Conservation (phyloP, 441 rosid species). For the Adansonia gregorii region DNA sequence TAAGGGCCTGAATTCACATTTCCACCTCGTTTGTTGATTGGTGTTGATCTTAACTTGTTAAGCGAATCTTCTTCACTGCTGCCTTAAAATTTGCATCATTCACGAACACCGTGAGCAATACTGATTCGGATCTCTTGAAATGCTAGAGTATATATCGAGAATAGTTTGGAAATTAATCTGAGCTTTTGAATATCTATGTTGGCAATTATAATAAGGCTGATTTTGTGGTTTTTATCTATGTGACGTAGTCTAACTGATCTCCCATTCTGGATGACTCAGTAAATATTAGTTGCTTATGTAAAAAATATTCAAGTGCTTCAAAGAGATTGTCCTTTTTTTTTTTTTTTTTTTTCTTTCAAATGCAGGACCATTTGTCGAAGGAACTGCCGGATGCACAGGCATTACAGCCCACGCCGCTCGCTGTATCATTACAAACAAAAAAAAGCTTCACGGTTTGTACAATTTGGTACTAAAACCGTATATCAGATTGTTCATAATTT, state of each 20-base stretch:
- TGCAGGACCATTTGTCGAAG: conserved; percentile 66
- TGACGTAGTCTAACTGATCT: neutral
- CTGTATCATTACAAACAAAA: no score
- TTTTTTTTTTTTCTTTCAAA: neutral
- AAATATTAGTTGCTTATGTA: neutral
- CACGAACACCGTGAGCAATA: no score
- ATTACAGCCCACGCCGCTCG: conserved; percentile 60
- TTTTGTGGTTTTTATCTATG: neutral
- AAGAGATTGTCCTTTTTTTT: neutral
- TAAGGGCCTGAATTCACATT: neutral
- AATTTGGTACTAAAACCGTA: no score
- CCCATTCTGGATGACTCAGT: neutral
- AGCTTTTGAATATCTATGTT: neutral
- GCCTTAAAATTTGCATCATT: no score
- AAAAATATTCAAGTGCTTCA: neutral
- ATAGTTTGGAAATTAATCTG: neutral
- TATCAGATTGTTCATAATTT: no score
- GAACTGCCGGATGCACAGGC: conserved; percentile 68
- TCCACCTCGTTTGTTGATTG: neutral
- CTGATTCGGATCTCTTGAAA: neutral
- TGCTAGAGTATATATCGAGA: neutral
- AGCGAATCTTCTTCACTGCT: no score
- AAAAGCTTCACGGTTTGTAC: no score
- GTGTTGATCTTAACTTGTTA: no score
- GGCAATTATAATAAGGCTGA: neutral